Base-by-base conservation (phyloP, 169 alveolate genomes). In the Eimeria maxima region DNA sequence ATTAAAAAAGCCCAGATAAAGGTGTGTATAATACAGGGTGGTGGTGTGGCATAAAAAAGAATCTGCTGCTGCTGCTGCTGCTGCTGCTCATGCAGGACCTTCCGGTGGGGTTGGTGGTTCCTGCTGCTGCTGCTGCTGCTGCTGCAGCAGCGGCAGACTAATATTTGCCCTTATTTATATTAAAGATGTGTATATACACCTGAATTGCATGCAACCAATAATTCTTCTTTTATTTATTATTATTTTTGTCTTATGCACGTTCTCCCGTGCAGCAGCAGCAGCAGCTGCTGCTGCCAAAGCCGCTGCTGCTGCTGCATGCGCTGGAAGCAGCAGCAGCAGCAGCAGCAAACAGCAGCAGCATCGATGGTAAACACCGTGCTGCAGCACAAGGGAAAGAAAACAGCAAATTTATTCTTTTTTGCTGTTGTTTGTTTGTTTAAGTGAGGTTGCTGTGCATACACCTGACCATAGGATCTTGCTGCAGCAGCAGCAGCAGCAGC, bases 401-500 rank as follows among this genome's bases (percentile, higher is more conserved):
- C 38, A 65, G 24, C 33, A 65, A 65, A 22, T 4, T 10, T 22
- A 8, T n/a, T 22, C 29, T 16, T 65, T 65, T 14, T n/a, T 65
- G 74, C 74, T 65, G 74, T n/a, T 65, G 24, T n/a, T 65, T n/a
- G 24, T 10, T 47, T n/a, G 33, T 73, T 73, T 4, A 22, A 42
- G 50, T 73, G 83, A 44, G n/a, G 83, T 47, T 8, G 47, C 83
- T n/a, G 83, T 42, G 7, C 50, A n/a, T 73, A 27, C 74, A 22
- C 74, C 74, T 22, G 74, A 65, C n/a, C n/a, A n/a, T n/a, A n/a
- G n/a, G n/a, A n/a, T 65, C 74, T 73, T 73, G 83, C 83, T 73
- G 83, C 83, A 29, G 83, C 83, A 27, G 74, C 74, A 22, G 83
- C 83, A 73, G 57, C 57, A 50, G 57, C 57, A 50, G 57, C 57